Conservation (phyloP, 129 eudicot genomes). For the Logfia minima region DNA sequence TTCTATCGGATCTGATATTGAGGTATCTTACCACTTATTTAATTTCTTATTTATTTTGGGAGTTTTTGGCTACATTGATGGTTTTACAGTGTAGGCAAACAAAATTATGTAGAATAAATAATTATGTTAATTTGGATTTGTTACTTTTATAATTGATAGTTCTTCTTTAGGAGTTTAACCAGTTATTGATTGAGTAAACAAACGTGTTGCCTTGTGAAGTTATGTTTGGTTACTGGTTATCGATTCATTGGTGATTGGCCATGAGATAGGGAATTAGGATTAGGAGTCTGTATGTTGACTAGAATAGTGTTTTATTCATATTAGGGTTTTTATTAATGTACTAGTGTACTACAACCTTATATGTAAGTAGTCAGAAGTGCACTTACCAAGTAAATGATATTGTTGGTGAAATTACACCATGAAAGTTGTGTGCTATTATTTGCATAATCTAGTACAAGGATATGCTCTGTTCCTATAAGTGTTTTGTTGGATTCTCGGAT, state of each 20-base stretch:
- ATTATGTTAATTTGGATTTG: not conserved
- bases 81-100: too few relatives aligned
- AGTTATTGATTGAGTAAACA: too few relatives aligned
- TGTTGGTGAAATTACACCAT: slow-evolving; percentile 3
- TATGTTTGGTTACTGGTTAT: slow-evolving; percentile 5
- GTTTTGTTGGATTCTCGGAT: not conserved
- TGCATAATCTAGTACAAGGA: slow-evolving; percentile 1
- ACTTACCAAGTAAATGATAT: not conserved
- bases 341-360: not conserved
- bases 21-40: slow-evolving; percentile 33
- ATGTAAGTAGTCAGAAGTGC: too few relatives aligned
- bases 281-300: not conserved
- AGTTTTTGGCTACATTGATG: too few relatives aligned
- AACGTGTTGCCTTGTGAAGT: too few relatives aligned
- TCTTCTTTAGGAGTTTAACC: too few relatives aligned
- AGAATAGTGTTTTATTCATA: not conserved
- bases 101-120: not conserved
- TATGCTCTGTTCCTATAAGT: not conserved
- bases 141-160: too few relatives aligned
- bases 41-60: not conserved
- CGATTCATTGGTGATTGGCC: not conserved
- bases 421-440: not conserved
- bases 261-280: not conserved
- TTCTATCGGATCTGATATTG: slow-evolving; percentile 38
- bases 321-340: not conserved